Base-by-base conservation (phyloP, 139 green algal genomes). In the Yamagishiella unicocca region DNA sequence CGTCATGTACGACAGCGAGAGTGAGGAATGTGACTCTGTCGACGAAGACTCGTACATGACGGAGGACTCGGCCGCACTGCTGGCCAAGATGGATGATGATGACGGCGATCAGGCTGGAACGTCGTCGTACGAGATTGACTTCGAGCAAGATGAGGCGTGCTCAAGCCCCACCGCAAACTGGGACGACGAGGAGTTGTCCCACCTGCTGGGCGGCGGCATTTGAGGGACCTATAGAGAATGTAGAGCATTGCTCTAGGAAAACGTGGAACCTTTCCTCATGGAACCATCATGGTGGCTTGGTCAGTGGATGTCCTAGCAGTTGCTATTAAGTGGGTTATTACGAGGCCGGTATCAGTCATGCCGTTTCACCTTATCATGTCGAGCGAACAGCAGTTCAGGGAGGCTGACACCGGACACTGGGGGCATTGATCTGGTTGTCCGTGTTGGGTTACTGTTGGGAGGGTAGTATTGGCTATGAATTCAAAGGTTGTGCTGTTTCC, bases 21-120 rank as follows among this genome's bases (percentile, higher is more conserved):
- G 82, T 43, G 80, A 50, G 35, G 62, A 82, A 40, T 74, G 40
- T 40, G 70, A 84, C 37, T 85, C 79, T 10, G 66, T 85, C 35
- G 71, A 62, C 72, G 84, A 81, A 42, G 81, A 62, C n/a, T 42
- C 42, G 2, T 87, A 45, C 17, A 72, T 84, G 73, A 88, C 79
- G 7, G 79, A 85, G 33, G 79, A 85, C 61, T 78, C 81, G 5
- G 81, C 64, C 0, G 81, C 64, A 24, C 62, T 87, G 17, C 81
- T 87, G 33, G 81, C 64, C 35, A 78, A 87, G 46, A 87, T 87
- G 64, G 66, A 87, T 66, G 82, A 87, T 5, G 46, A 71, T 7
- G 78, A 4, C 21, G 46, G 37, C 25, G 17, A 25, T 12, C n/a
- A 24, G 24, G 29, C 2, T 9, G 67, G n/a, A 10, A 10, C 7